Evolutionary conservation across 345 rosid genomes (phyloP).

Genomic region (Orychophragmus violaceus): DNA sequence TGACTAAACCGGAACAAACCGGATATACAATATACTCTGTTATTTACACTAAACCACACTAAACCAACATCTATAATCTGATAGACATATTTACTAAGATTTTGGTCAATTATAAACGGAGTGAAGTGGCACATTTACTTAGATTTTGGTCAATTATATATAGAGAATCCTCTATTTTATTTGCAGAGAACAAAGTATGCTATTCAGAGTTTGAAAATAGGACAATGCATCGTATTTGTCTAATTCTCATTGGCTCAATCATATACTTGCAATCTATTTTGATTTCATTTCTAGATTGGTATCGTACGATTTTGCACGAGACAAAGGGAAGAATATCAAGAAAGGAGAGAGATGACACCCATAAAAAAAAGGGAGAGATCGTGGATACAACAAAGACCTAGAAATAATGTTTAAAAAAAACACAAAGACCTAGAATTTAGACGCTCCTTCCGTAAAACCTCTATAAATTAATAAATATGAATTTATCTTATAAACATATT

Average conservation of each 20-base stretch:
- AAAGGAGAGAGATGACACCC: not conserved
- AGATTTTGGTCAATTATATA: conserved; percentile 4
- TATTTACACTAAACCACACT: too few species aligned
- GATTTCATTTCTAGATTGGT: not conserved
- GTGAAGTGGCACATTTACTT: too few species aligned
- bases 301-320: conserved; percentile 1
- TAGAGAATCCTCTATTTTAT: not conserved
- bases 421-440: too few species aligned
- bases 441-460: too few species aligned
- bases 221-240: conserved; percentile 10
- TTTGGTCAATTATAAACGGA: too few species aligned
- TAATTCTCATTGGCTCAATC: conserved; percentile 14
- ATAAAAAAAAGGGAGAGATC: not conserved
- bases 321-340: not conserved
- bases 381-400: not conserved
- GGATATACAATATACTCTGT: too few species aligned
- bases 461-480: too few species aligned
- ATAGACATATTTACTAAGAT: too few species aligned
- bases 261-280: conserved; percentile 11
- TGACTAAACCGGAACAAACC: too few species aligned
- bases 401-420: too few species aligned
- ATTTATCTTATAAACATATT: too few species aligned
- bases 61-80: too few species aligned
- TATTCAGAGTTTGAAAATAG: not conserved
- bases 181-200: conserved; percentile 4